Base-by-base conservation (phyloP, 1,139 yeast genomes). In the Sugiyamaella castrensis region DNA sequence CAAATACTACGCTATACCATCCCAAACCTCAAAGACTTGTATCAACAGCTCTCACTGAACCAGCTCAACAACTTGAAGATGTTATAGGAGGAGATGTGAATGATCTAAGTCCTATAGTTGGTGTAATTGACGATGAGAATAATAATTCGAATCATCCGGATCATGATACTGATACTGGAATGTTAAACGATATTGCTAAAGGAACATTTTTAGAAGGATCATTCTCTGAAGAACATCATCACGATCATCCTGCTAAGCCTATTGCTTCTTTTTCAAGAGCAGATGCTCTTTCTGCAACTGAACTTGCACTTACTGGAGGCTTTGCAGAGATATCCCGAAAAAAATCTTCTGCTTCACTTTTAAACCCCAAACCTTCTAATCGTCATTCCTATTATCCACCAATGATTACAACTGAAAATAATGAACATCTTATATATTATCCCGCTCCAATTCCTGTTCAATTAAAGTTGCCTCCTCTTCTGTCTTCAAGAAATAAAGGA, bases 11-110 rank as follows among this genome's bases (percentile, higher is more conserved):
- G 31, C 49, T 59, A 11, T 57, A 55, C 41, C 63, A 59, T 39
- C 63, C 63, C 5, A 57, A 52, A 40, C 63, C 63, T 1, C 60
- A 55, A 42, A 47, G 62, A 15, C 48, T 53, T 32, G 55, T 51
- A 7, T 54, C 57, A 5, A 37, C 46, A 9, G 34, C 50, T 2
- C 27, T 52, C 5, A 46, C 55, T 3, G 55, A 52, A 11, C 27
- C 51, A 8, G 46, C 52, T 4, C 43, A 40, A 28, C 43, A 44
- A 24, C 27, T 52, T 28, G 43, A 37, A 30, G 49, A 46, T 29
- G 41, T 35, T 12, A 16, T 46, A 12, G 41, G 41, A 11, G 49
- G 40, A 11, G 49, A 37, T 19, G 49, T 28, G 8, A 37, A 42
- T 10, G 40, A 42, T 16, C 2, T 35, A 29, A 42, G 46, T 13